Evolutionary conservation across 2,329 filamentous ascomycete genomes (phyloP), one percentile per base, ranked within the genome.

Genomic region (Colletotrichum incanum): DNA sequence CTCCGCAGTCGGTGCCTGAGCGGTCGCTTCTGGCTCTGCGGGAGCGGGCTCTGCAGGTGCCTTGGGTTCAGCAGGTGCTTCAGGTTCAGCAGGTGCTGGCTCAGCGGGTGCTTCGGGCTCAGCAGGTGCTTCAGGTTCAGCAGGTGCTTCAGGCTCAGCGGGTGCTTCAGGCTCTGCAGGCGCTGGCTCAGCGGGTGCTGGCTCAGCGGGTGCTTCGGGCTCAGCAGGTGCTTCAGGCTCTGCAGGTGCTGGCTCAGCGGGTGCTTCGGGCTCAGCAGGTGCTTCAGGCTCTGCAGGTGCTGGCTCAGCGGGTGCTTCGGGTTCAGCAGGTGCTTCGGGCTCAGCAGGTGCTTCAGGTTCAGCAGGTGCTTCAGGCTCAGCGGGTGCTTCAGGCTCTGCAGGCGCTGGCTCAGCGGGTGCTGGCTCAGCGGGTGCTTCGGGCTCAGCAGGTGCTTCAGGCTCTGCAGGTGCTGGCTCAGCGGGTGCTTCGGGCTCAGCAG

Each of bases 1-100:
- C 55, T 75, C 71, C 2, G 47, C 18, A 18, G 52, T 34, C 37
- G 37, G 26, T 47, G 55, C 55, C 26, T 66, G 49, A 5, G 31
- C 16, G 1, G 43, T 11, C 16, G 41, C 39, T 60, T 60, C 41
- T 31, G 58, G 58, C 43, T 61, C 58, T 20, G 50, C 60, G 18
- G 23, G 34, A 37, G 34, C 11, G 5, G 34, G 34, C 6, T 37
- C 54, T 3, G 23, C 47, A 20, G n/a, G 39, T 23, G 37, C 37
- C 28, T 62, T 55, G 26, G 50, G 61, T 14, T 61, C 58, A 18
- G 43, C 43, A 6, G 28, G 18, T 1, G 58, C 47, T 49, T 49
- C 47, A 3, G n/a, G 11, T 11, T 49, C 23, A 26, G n/a, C 47
- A 14, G n/a, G n/a, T 20, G 45, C n/a, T 23, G 23, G 47, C 12